A percentile compares a stretch with the other conserved stretches of the same genome.
Evolutionary conservation across 1,284 basidiomycete genomes (phyloP).

Genomic region (Exobasidium rhododendri): DNA sequence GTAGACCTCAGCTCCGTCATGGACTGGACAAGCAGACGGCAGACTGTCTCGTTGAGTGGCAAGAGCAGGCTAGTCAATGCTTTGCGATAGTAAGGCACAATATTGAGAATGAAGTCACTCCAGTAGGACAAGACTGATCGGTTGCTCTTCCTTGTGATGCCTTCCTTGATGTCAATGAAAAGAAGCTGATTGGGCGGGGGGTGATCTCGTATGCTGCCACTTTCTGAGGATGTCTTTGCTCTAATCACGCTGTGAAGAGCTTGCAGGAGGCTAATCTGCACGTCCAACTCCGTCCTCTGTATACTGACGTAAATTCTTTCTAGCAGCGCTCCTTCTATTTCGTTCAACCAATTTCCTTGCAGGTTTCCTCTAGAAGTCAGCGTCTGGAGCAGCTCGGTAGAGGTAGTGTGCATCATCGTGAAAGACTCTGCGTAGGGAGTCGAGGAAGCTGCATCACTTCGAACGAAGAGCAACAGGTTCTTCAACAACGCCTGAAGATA

Average conservation of each 20-base stretch:
- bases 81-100: slow-evolving; percentile 75
- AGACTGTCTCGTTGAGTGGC: slow-evolving; percentile 76
- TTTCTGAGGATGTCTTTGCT: slow-evolving; percentile 17
- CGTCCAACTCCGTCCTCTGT: slow-evolving; percentile 55
- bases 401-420: slow-evolving; percentile 64
- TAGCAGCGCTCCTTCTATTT: slow-evolving; percentile 64
- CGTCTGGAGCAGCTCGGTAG: slow-evolving; percentile 76
- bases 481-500: slow-evolving; percentile 20
- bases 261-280: slow-evolving; percentile 77
- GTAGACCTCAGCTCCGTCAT: slow-evolving; percentile 61
- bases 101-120: slow-evolving; percentile 93
- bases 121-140: slow-evolving; percentile 83
- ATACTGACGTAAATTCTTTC: slow-evolving; percentile 73
- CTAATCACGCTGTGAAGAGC: slow-evolving; percentile 71
- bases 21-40: slow-evolving; percentile 67
- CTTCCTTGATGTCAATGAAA: slow-evolving; percentile 78
- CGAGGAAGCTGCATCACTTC: slow-evolving; percentile 6
- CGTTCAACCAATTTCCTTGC: slow-evolving; percentile 62
- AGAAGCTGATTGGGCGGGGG: slow-evolving; percentile 52
- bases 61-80: slow-evolving; percentile 67
- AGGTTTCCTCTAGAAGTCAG: slow-evolving; percentile 76
- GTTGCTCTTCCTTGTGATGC: slow-evolving; percentile 69
- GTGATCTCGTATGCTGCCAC: neutral
- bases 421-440: neutral
- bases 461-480: slow-evolving; percentile 16